Evolutionary conservation across 768 basidiomycete species (phyloP).

Genomic region (Auricularia sp.): DNA sequence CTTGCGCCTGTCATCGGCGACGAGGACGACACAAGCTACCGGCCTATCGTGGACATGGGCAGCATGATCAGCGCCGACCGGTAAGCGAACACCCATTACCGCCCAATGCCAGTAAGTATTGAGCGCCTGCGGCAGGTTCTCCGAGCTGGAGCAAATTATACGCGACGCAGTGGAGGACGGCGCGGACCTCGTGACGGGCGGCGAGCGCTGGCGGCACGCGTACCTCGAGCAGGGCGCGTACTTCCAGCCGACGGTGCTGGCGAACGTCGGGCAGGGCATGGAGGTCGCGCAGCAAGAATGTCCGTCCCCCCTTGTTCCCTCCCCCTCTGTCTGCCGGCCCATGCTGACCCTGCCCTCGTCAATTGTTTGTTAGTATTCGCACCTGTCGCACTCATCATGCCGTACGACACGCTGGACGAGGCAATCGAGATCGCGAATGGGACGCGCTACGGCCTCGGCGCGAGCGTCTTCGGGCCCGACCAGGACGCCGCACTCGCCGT

Average conservation of each 20-base stretch:
- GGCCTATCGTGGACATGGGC: conserved; percentile 72
- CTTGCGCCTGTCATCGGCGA: conserved; percentile 32
- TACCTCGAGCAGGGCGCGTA: conserved; percentile 67
- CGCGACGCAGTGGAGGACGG: conserved; percentile 58
- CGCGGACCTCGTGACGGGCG: conserved; percentile 51
- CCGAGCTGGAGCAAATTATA: conserved; percentile 57
- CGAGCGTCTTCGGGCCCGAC: conserved; percentile 87
- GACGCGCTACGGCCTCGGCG: conserved; percentile 83
- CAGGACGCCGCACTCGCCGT: conserved; percentile 69
- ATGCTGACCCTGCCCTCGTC: conserved; percentile 2
- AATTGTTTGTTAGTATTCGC: conserved; percentile 76
- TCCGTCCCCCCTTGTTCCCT: conserved; percentile 27
- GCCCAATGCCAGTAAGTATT: too few species aligned
- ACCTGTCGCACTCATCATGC: conserved; percentile 78
- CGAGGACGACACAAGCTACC: conserved; percentile 41
- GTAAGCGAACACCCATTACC: background rate
- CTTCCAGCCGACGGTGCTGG: conserved; percentile 81
- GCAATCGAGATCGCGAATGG: conserved; percentile 82
- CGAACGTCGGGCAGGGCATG: conserved; percentile 59
- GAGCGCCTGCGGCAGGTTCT: conserved; percentile 28
- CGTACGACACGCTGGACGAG: conserved; percentile 74
- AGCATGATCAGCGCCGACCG: conserved; percentile 73
- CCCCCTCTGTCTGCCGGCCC: background rate
- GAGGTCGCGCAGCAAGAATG: conserved; percentile 73
- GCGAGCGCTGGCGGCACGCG: conserved; percentile 51